phyloP scores from a whole-genome alignment of 768 basidiomycete species.

The Phaeotremella fagi region DNA sequence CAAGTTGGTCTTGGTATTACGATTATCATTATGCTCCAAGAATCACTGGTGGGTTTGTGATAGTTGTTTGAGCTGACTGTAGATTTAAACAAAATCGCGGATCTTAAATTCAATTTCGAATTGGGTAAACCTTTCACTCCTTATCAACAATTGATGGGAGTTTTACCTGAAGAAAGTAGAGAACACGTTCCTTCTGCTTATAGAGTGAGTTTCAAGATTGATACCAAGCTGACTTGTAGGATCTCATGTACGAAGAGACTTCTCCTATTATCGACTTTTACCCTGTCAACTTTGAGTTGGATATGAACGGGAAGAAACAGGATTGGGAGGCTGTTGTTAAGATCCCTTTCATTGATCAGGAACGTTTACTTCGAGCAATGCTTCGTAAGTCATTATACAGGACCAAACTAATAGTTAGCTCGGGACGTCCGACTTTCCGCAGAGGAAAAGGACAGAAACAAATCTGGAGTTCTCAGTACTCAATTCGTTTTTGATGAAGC shows the following conservation, averaged over 20 bases:
- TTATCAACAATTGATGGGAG: conserved; percentile 96
- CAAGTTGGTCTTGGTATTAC: conserved; percentile 99
- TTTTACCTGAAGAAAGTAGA: conserved; percentile 82
- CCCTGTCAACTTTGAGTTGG: conserved; percentile 81
- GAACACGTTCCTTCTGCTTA: conserved; percentile 84
- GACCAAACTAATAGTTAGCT: conserved; percentile 51
- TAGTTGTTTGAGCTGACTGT: conserved; percentile 6
- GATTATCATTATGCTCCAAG: conserved; percentile 96
- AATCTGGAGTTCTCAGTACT: conserved; percentile 67
- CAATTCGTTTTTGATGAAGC: conserved; percentile 66
- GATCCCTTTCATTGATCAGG: conserved; percentile 92
- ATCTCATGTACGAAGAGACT: conserved; percentile 76
- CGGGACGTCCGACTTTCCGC: conserved; percentile 69
- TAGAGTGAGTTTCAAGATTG: conserved; percentile 56
- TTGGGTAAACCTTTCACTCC: conserved; percentile 86
- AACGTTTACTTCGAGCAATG: conserved; percentile 76
- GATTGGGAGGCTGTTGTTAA: conserved; percentile 99
- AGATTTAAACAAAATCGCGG: conserved; percentile 62
- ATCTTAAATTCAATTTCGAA: conserved; percentile 80
- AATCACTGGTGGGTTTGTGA: conserved; percentile 68
- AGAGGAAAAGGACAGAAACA: conserved; percentile 72
- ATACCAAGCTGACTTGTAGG: conserved; percentile 52
- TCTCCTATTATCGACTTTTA: conserved; percentile 95
- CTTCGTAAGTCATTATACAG: conserved; percentile 53
- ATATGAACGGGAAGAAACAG: conserved; percentile 95